Evolutionary conservation across 2,329 filamentous ascomycete genomes (phyloP).

Genomic region (Claviceps humidiphila): DNA sequence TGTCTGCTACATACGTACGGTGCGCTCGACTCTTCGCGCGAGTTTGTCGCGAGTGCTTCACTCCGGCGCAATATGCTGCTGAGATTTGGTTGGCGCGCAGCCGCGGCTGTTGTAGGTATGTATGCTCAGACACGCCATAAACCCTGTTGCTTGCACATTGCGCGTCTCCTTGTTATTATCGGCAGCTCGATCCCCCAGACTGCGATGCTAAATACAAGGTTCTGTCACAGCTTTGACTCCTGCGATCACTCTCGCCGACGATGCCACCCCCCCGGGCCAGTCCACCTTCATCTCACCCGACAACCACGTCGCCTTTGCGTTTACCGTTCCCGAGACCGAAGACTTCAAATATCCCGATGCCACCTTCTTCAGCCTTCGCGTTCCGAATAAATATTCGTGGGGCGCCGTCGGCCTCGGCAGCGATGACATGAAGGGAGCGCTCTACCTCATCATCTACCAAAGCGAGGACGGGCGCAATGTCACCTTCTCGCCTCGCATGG

Average conservation of each 20-base stretch:
- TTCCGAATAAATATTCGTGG: conserved; percentile 34
- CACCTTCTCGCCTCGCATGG: conserved; percentile 42
- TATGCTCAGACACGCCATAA: conserved; percentile 7
- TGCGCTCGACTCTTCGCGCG: neutral
- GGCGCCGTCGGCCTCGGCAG: conserved; percentile 41
- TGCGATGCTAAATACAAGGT: neutral
- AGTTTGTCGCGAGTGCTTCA: neutral
- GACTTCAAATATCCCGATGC: conserved; percentile 22
- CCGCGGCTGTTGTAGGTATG: conserved; percentile 16
- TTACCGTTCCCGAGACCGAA: conserved; percentile 33
- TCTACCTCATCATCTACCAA: conserved; percentile 43
- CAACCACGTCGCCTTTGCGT: conserved; percentile 32
- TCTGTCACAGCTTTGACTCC: conserved; percentile 12
- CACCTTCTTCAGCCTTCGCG: conserved; percentile 41
- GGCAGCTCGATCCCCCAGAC: neutral
- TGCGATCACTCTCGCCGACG: conserved; percentile 13
- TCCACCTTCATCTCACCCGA: conserved; percentile 32
- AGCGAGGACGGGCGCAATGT: conserved; percentile 32
- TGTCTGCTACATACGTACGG: neutral
- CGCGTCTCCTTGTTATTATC: neutral
- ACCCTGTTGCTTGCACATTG: neutral
- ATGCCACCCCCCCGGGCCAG: conserved; percentile 19
- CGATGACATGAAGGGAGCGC: conserved; percentile 34
- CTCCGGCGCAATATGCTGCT: conserved; percentile 14
- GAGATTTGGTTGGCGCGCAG: conserved; percentile 16